Conservation (phyloP, 2,329 filamentous ascomycete species). For the Colletotrichum noveboracense region DNA sequence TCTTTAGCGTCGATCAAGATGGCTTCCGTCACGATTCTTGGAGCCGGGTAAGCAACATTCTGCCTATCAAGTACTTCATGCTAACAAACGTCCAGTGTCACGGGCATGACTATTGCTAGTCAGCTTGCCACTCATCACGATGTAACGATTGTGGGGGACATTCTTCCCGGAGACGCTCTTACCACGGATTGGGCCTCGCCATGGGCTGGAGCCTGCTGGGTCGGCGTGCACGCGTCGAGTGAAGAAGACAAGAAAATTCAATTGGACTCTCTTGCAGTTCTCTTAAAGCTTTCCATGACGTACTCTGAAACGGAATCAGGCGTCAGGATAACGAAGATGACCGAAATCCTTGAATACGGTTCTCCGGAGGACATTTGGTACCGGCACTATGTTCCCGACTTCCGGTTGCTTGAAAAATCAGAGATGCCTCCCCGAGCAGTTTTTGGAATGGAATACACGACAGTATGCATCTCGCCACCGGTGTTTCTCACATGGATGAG, state of each 20-base stretch:
- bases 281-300: background rate
- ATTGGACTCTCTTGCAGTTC: background rate
- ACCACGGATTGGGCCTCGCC: background rate
- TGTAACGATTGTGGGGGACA: background rate
- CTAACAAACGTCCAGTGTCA: background rate
- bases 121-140: background rate
- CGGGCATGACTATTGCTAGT: background rate
- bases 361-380: background rate
- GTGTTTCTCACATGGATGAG: background rate
- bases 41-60: background rate
- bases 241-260: background rate
- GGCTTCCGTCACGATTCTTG: background rate
- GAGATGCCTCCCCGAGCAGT: background rate
- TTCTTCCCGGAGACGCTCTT: background rate
- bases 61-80: background rate
- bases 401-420: background rate
- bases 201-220: background rate
- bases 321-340: background rate
- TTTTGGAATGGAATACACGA: background rate
- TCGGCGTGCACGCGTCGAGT: background rate
- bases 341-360: background rate
- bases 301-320: background rate
- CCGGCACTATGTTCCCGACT: background rate
- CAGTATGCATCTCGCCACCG: background rate
- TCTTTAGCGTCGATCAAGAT: background rate